Evolutionary conservation across 306 rosid species (phyloP), one percentile per base, ranked within the genome.

Genomic region (Pterocarpus santalinus): DNA sequence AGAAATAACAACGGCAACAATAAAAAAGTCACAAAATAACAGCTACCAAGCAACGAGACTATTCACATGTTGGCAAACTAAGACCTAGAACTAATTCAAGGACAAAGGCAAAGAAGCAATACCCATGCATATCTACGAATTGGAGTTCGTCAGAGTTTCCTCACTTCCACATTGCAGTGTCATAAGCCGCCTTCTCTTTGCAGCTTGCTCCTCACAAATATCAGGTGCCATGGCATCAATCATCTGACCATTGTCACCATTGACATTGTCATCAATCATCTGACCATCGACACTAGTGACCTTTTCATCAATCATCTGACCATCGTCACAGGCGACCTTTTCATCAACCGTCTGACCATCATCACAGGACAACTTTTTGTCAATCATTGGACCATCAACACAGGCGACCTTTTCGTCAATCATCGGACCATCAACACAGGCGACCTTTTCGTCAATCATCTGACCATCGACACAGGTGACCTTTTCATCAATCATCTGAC

Each of bases 161-260:
- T 75, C 79, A 75, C 81, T 58, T 56, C 22, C 57, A 53, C 58
- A 41, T 55, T 60, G 72, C 1, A 49, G 63, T 3, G 84, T 75
- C 81, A 68, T 75, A 60, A 72, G 81, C 69, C 87, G 83, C 70
- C 75, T 78, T 82, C 80, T 88, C 84, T 94, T 92, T 3, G 91
- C 87, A 75, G 94, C 84, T 14, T 28, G 91, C 77, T 89, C 80
- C 81, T 82, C 92, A 69, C 64, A 72, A 35, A 46, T 65, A 72
- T 85, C 75, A 30, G 83, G 79, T 79, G 72, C 47, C 62, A 70
- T 16, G 43, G 53, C 80, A 72, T 85, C 79, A 56, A 73, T 67
- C 80, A 49, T 69, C 65, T 62, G 87, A 73, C 63, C 84, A 39
- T 80, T 81, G 3, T n/a, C 28, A 14, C 17, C 82, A 30, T 80